Base-by-base conservation (phyloP, 345 rosid species). In the Euphorbia peplus region DNA sequence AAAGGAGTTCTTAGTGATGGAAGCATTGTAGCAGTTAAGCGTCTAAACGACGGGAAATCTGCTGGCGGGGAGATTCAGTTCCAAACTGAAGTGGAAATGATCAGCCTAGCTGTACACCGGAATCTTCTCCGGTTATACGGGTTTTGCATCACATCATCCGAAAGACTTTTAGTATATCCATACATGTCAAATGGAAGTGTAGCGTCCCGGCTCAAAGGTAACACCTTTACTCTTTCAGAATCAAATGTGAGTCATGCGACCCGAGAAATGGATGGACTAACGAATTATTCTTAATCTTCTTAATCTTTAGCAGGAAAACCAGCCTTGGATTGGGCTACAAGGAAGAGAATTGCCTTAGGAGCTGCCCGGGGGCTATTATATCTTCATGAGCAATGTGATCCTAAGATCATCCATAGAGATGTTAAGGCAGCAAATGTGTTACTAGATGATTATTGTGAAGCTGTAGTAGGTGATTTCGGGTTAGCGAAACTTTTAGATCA, bases 351-450 rank as follows among this genome's bases (percentile, higher is more conserved):
- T 59, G 93, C 97, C n/a, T 61, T 95, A 21, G 99, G 99, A 81
- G 95, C 99, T 29, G 97, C 84, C 24, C 75, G 99, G 68, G 99
- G 99, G 67, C 85, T 95, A 35, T 72, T 92, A 26, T 95, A 95
- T 75, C 90, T 95, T 63, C 99, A 95, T 12, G 99, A 95, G 75
- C 99, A 93, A 62, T 95, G 99, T 57, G 96, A 91, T 80, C 99
- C 99, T 5, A 95, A 95, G 80, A 95, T 95, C 48, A 95, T 95
- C 56, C 99, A 95, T 61, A 83, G 99, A 66, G 99, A 95, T 72
- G 99, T 95, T n/a, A 95, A 95, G 82, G 99, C 99, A 32, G 99
- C 99, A 50, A 95, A 95, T 65, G 87, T 95, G 66, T 79, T 95
- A 75, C 90, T 95, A 11, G 99, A 95, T 71, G 99, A 91, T 53